A percentile compares a stretch with the other conserved stretches of the same genome.
These are phyloP conservation scores for Leccinum truebloodii DNA, from an alignment of 768 basidiomycete species.

Conservation along the genomic window DNA sequence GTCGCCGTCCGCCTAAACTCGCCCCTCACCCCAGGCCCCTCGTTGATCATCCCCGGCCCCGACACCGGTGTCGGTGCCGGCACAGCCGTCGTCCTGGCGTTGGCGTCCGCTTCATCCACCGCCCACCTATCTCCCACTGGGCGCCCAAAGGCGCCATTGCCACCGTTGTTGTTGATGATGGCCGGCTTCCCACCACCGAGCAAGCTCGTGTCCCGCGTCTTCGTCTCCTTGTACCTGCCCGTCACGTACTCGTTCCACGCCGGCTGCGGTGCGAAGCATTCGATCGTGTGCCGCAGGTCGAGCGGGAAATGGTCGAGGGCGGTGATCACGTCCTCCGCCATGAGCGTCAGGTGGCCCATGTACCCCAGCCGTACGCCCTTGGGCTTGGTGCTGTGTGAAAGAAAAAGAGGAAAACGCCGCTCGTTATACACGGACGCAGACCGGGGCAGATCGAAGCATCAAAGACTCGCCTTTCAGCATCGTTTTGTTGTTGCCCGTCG, in stretches of 20 bases:
- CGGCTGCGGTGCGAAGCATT: conserved; percentile 67
- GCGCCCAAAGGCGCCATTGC: background rate
- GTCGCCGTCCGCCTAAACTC: conserved; percentile 58
- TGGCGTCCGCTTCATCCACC: conserved; percentile 65
- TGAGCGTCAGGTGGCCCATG: conserved; percentile 96
- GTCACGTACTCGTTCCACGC: conserved; percentile 91
- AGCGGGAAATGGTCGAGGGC: conserved; percentile 86
- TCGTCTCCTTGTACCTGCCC: conserved; percentile 83
- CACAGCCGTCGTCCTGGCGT: conserved; percentile 32
- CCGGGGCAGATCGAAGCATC: conserved; percentile 1
- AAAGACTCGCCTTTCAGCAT: conserved; percentile 61
- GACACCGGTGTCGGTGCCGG: conserved; percentile 3
- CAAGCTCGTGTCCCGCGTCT: conserved; percentile 72
- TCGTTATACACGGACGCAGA: background rate
- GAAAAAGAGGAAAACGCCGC: background rate
- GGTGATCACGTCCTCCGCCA: conserved; percentile 91
- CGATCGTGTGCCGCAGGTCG: conserved; percentile 67
- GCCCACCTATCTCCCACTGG: conserved; percentile 52
- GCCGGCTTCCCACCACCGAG: conserved; percentile 87
- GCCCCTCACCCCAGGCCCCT: conserved; percentile 40
- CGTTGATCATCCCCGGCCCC: conserved; percentile 7
- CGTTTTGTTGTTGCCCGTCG: conserved; percentile 81
- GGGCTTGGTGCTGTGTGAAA: conserved; percentile 56
- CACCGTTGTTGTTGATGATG: conserved; percentile 41
- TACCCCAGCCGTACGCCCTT: conserved; percentile 85